Base-by-base conservation (phyloP, 2,329 filamentous ascomycete species). In the Nothophoma quercina region DNA sequence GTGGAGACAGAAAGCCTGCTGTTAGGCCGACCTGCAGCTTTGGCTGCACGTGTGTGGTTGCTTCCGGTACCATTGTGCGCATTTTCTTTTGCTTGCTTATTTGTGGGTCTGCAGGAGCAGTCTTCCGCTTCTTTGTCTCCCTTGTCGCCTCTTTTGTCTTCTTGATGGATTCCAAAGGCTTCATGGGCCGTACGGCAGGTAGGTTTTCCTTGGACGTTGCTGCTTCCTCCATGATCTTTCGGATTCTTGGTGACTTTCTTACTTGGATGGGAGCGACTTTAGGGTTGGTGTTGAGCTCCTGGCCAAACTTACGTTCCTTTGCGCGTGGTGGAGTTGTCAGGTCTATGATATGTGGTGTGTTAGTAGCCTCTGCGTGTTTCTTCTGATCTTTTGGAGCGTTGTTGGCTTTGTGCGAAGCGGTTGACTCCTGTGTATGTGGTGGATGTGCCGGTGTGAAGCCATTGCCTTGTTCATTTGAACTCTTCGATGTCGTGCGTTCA, bases 251-350 rank as follows among this genome's bases (percentile, higher is more conserved):
- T 13, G 43, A 47, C n/a, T 12, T 43, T 6, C 26, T 25, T 7
- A 18, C 7, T 32, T 33, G 23, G 5, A 13, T 1, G 3, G 7
- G 8, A 28, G 26, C 21, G 18, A 32, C 8, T 28, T 29, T 39
- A 4, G 21, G 16, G 26, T 53, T 53, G 9, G 32, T 13, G 21
- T 53, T 26, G 7, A 53, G 26, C 19, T 47, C 50, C 3, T 26
- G 43, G 2, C 50, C 50, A 15, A 53, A 53, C 3, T 18, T 36
- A 26, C 50, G 43, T 33, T 39, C 26, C 19, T 36, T 18, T 1
- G 6, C 1, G 16, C 38, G 21, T 18, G 38, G 43, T 15, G 42
- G 38, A 7, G 50, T 36, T 3, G 21, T 43, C 21, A 38, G 16
- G 8, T 26, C 32, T 38, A 33, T 18, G 22, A 41, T 16, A 5